Evolutionary conservation across 495 filamentous ascomycete genomes (phyloP).

Genomic region (Amphirosellinia nigrospora): DNA sequence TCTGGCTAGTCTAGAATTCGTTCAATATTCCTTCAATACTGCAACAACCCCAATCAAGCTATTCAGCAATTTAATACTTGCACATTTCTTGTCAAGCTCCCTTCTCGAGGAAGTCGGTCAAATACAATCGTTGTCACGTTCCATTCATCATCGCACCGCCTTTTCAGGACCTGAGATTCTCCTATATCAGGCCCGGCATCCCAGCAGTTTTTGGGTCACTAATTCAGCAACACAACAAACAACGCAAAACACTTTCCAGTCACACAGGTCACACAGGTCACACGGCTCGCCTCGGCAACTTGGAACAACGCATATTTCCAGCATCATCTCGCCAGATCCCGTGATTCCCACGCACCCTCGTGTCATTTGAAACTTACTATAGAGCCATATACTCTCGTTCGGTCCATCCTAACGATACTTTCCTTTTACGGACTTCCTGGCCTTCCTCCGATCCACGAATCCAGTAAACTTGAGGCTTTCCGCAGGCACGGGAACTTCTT

Average conservation of each 20-base stretch:
- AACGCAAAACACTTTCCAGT: conserved; percentile 13
- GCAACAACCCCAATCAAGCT: conserved; percentile 19
- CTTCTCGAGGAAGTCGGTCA: not conserved
- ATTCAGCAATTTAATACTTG: conserved; percentile 23
- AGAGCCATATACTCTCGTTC: not conserved
- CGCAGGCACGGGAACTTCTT: conserved; percentile 27
- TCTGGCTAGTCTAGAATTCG: conserved; percentile 31
- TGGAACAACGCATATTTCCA: conserved; percentile 18
- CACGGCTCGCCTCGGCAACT: conserved; percentile 18
- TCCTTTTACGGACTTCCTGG: conserved; percentile 22
- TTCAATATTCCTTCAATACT: conserved; percentile 27
- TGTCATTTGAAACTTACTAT: conserved; percentile 9
- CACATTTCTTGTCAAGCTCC: conserved; percentile 14
- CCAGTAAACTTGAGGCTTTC: conserved; percentile 22
- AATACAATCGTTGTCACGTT: conserved; percentile 6
- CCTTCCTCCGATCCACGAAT: conserved; percentile 18
- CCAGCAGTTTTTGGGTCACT: conserved; percentile 26
- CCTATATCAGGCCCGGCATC: conserved; percentile 27
- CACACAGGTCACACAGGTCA: conserved; percentile 28
- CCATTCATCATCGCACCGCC: conserved; percentile 14
- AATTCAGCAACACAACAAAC: conserved; percentile 13
- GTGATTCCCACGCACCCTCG: conserved; percentile 17
- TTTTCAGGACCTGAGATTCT: not conserved
- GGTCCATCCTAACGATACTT: conserved; percentile 5
- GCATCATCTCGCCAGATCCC: conserved; percentile 28